Conservation (phyloP, 2,329 filamentous ascomycete species). For the Aspergillus bombycis region DNA sequence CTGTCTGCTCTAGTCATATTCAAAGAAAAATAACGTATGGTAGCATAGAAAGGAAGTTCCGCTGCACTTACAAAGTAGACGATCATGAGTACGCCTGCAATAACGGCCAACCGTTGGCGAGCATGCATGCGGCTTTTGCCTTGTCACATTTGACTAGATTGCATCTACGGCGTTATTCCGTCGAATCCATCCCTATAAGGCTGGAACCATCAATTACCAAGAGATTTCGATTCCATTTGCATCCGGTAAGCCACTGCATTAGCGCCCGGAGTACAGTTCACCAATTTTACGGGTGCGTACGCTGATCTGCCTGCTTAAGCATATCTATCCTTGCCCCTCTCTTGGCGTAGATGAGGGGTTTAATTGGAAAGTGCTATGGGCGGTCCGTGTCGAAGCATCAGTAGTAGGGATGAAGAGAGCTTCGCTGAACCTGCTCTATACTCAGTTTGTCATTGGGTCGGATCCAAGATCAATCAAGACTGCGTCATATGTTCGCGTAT, state of each 20-base stretch:
- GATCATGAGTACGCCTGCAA: background rate
- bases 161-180: background rate
- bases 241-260: background rate
- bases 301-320: background rate
- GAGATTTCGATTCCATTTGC: background rate
- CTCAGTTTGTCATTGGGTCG: no score
- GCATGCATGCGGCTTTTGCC: background rate
- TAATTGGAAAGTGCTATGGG: background rate
- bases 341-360: background rate
- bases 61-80: background rate
- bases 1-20: background rate
- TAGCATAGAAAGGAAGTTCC: background rate
- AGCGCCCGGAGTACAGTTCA: background rate
- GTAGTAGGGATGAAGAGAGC: background rate
- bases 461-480: no score
- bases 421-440: background rate
- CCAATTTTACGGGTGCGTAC: background rate
- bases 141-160: background rate
- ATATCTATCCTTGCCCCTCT: background rate
- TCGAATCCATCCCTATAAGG: background rate
- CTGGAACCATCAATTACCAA: background rate
- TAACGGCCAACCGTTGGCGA: background rate
- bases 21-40: background rate
- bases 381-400: background rate
- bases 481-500: no score